A percentile compares a stretch with the other conserved stretches of the same genome.
phyloP scores from a whole-genome alignment of 208 protist species.

The Trypanosoma platydactyli region DNA sequence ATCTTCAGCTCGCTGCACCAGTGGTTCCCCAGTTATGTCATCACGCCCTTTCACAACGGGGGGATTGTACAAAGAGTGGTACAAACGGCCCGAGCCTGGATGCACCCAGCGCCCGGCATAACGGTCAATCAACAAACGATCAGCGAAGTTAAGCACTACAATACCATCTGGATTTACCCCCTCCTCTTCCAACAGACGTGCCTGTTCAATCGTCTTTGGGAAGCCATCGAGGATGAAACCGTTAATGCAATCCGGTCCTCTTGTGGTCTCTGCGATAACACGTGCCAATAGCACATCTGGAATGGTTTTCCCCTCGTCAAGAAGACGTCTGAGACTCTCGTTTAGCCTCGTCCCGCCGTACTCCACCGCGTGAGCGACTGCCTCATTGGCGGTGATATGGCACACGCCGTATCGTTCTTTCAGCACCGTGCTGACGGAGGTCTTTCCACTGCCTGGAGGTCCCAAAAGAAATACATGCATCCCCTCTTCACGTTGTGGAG shows the following conservation, averaged over 20 bases:
- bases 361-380: slow-evolving; percentile 70
- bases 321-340: slow-evolving; percentile 53
- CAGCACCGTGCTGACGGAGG: slow-evolving; percentile 70
- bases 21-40: slow-evolving; percentile 90
- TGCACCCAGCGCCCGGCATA: slow-evolving; percentile 88
- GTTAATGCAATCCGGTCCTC: slow-evolving; percentile 78
- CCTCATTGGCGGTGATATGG: slow-evolving; percentile 69
- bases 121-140: slow-evolving; percentile 72
- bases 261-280: slow-evolving; percentile 69
- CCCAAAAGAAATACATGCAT: slow-evolving; percentile 84
- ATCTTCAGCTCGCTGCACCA: slow-evolving; percentile 89
- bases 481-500: slow-evolving; percentile 4
- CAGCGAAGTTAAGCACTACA: slow-evolving; percentile 68
- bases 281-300: slow-evolving; percentile 65
- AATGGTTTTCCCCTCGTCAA: slow-evolving; percentile 67
- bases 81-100: slow-evolving; percentile 82
- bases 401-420: slow-evolving; percentile 88
- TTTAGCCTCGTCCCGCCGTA: slow-evolving; percentile 30
- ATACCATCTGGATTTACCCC: slow-evolving; percentile 58
- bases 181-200: slow-evolving; percentile 55
- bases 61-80: slow-evolving; percentile 91
- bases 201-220: slow-evolving; percentile 74
- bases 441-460: slow-evolving; percentile 75
- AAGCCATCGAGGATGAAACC: slow-evolving; percentile 92
- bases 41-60: slow-evolving; percentile 83